Evolutionary conservation across 2,329 filamentous ascomycete species (phyloP).

Genomic region (Fusarium annulatum): DNA sequence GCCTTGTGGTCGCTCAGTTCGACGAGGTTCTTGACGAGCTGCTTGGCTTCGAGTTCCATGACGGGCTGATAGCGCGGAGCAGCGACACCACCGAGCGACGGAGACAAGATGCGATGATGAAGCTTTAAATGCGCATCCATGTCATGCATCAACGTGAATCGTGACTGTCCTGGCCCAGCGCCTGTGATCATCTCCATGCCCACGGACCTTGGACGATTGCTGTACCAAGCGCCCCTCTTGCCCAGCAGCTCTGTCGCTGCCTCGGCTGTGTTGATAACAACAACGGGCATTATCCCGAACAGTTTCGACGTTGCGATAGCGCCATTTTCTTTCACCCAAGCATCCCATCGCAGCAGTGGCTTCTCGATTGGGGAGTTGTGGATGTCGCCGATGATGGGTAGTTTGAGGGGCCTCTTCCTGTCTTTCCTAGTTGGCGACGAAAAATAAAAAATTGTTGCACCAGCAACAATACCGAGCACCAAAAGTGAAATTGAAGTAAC

Average conservation of each 20-base stretch:
- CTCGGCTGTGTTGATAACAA: background rate
- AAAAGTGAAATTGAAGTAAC: background rate
- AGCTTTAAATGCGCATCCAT: background rate
- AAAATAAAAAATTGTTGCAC: background rate
- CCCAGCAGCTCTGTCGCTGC: background rate
- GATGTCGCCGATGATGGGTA: background rate
- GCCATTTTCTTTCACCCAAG: background rate
- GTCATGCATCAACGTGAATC: background rate
- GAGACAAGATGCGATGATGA: background rate
- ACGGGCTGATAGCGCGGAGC: background rate
- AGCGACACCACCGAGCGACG: background rate
- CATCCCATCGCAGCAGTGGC: background rate
- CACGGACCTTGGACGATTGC: background rate
- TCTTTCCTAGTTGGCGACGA: background rate
- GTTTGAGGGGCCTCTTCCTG: background rate
- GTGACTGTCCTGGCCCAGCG: background rate
- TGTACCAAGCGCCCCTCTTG: background rate
- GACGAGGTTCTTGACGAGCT: background rate
- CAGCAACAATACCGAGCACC: background rate
- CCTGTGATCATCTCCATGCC: background rate
- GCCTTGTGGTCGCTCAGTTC: background rate
- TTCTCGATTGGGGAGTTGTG: background rate
- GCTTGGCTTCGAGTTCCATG: background rate
- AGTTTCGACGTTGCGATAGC: background rate
- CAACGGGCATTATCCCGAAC: background rate